A percentile compares a stretch with the other conserved stretches of the same genome.
Conservation (phyloP, 1,284 basidiomycete species). For the Apiotrichum mycotoxinovorans region DNA sequence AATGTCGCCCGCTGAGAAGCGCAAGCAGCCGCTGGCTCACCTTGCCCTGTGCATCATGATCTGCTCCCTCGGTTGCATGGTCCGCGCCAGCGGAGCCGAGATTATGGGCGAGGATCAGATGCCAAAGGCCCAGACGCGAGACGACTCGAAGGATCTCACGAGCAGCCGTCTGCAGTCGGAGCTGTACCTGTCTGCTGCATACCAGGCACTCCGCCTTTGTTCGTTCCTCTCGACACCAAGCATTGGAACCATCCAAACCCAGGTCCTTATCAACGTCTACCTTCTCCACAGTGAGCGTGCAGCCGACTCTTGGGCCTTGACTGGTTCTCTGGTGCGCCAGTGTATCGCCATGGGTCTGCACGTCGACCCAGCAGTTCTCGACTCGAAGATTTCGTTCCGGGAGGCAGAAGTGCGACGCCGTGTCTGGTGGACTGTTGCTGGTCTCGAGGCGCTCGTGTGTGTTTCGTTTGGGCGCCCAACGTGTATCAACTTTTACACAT, state of each 20-base stretch:
- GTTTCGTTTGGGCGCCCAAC: slow-evolving; percentile 46
- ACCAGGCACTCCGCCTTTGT: slow-evolving; percentile 48
- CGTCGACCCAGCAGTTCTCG: slow-evolving; percentile 43
- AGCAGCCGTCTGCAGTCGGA: slow-evolving; percentile 47
- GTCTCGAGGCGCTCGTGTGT: slow-evolving; percentile 45
- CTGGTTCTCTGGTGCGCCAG: slow-evolving; percentile 44
- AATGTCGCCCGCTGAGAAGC: slow-evolving; percentile 36
- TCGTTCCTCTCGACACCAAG: slow-evolving; percentile 49
- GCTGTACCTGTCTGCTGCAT: slow-evolving; percentile 48
- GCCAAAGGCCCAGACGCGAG: not conserved
- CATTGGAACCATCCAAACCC: slow-evolving; percentile 42
- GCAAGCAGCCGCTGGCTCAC: slow-evolving; percentile 40
- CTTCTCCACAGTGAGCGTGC: slow-evolving; percentile 46
- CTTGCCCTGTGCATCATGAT: slow-evolving; percentile 48
- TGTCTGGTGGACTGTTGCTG: slow-evolving; percentile 49
- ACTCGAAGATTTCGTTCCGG: slow-evolving; percentile 40
- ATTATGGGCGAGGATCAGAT: slow-evolving; percentile 35
- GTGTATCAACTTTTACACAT: slow-evolving; percentile 46
- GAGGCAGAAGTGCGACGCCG: slow-evolving; percentile 47
- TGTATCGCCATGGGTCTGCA: slow-evolving; percentile 48
- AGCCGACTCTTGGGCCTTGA: slow-evolving; percentile 45
- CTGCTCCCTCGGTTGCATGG: slow-evolving; percentile 45
- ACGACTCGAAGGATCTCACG: slow-evolving; percentile 34
- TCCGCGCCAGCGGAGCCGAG: slow-evolving; percentile 42
- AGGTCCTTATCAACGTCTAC: slow-evolving; percentile 46